Evolutionary conservation across 352 stramenopile species (phyloP), one percentile per base, ranked within the genome.

Genomic region (Blastocystis sp.): DNA sequence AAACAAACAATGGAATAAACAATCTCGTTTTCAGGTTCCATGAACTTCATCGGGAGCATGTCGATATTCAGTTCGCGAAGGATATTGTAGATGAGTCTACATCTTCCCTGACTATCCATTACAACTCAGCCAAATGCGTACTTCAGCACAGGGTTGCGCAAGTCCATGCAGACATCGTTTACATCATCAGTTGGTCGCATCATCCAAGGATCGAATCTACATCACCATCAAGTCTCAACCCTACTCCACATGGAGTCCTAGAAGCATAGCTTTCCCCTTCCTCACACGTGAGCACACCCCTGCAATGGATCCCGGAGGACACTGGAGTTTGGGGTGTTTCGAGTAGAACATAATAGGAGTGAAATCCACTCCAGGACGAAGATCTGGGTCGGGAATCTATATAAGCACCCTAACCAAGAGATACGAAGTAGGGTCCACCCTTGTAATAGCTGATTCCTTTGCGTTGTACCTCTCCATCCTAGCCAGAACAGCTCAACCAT

Each of bases 1-100:
- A 34, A 68, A 24, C 47, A 85, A 66, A 47, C 54, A n/a, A 54
- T 30, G 41, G 16, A 43, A 26, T 85, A 64, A 85, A 45, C 50
- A 7, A 37, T 53, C 53, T 41, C 45, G 13, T 66, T 7, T 30
- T 85, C 73, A 5, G 73, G 73, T 45, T 85, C 73, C 50, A 65
- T 85, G 26, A 85, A 85, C 53, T 85, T 85, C 73, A 85, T 85
- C 30, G 73, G 73, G 9, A 85, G n/a, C 73, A 85, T 85, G 20
- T 85, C 73, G 26, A 85, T 85, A 47, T 85, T 43, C 56, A 85
- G 53, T 39, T 50, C 55, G 24, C 63, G 59, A 26, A 85, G 30
- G 43, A 85, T 85, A 34, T 85, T 85, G 34, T 85, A 45, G 11
- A 85, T 85, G n/a, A 85, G 55, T 50, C 73, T 26, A 20, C 73